Percentiles rank a stretch among this genome's conserved stretches.
phyloP scores from a whole-genome alignment of 108 stramenopile species.

The Cyclotella sp. region DNA sequence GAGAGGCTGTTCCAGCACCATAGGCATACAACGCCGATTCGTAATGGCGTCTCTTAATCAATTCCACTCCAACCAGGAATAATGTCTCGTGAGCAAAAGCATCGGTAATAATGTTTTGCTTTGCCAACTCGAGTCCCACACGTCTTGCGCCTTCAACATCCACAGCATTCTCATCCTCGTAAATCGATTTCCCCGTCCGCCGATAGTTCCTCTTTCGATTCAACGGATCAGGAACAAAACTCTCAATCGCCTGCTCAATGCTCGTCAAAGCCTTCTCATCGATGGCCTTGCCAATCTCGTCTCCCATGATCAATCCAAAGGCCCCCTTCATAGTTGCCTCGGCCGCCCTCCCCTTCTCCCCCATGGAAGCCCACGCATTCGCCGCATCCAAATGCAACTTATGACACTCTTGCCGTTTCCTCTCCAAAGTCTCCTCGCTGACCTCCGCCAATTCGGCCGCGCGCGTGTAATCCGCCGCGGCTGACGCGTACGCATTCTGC shows the following conservation, averaged over 20 bases:
- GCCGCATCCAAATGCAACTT: conserved; percentile 71
- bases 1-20: conserved; percentile 70
- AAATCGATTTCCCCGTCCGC: conserved; percentile 75
- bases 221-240: conserved; percentile 79
- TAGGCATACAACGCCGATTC: conserved; percentile 83
- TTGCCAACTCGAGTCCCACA: conserved; percentile 59
- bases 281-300: conserved; percentile 42
- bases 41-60: conserved; percentile 67
- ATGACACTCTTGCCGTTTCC: conserved; percentile 64
- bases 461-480: conserved; percentile 76
- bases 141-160: conserved; percentile 38
- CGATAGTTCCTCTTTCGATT: conserved; percentile 80
- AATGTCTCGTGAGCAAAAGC: conserved; percentile 83
- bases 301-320: conserved; percentile 64
- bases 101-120: conserved; percentile 63
- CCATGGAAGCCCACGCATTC: conserved; percentile 68
- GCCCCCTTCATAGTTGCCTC: conserved; percentile 63
- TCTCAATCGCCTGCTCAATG: conserved; percentile 80
- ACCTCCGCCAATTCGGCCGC: conserved; percentile 71
- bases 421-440: conserved; percentile 50
- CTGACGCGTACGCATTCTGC: conserved; percentile 74
- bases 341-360: conserved; percentile 72
- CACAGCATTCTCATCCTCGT: conserved; percentile 37
- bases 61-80: conserved; percentile 54
- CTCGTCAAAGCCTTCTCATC: conserved; percentile 60